A percentile compares a stretch with the other conserved stretches of the same genome.
Conservation (phyloP, 2,329 filamentous ascomycete genomes). For the Colletotrichum ledebouriae region DNA sequence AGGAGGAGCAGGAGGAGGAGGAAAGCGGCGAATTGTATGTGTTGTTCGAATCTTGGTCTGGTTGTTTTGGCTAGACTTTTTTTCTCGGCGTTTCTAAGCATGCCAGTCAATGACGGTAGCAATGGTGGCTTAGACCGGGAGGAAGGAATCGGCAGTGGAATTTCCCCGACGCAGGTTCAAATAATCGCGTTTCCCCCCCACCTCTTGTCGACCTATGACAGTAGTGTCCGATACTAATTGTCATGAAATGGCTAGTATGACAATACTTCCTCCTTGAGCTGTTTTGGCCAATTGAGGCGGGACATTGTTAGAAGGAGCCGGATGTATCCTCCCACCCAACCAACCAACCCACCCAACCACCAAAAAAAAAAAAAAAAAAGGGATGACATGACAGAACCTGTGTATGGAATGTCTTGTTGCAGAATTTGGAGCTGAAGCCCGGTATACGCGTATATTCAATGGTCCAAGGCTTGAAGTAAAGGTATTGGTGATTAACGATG, state of each 20-base stretch:
- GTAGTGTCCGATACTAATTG: too few relatives aligned
- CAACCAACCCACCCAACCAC: too few relatives aligned
- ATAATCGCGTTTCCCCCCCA: too few relatives aligned
- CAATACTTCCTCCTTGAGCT: neutral
- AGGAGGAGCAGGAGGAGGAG: too few relatives aligned
- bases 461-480: neutral
- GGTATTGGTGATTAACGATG: neutral
- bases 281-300: neutral
- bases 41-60: neutral
- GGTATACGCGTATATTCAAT: slow-evolving; percentile 13
- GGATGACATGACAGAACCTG: neutral
- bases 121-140: neutral
- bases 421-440: slow-evolving; percentile 15
- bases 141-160: neutral
- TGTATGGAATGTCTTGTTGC: neutral
- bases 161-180: slow-evolving; percentile 31
- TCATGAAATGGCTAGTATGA: neutral
- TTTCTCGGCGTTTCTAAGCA: slow-evolving; percentile 24
- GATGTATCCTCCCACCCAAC: too few relatives aligned
- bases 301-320: neutral
- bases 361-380: too few relatives aligned
- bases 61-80: neutral
- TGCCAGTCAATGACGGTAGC: slow-evolving; percentile 2
- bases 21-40: neutral
- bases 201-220: neutral